Base-by-base conservation (phyloP, 345 rosid genomes). In the Hirschfeldia incana region DNA sequence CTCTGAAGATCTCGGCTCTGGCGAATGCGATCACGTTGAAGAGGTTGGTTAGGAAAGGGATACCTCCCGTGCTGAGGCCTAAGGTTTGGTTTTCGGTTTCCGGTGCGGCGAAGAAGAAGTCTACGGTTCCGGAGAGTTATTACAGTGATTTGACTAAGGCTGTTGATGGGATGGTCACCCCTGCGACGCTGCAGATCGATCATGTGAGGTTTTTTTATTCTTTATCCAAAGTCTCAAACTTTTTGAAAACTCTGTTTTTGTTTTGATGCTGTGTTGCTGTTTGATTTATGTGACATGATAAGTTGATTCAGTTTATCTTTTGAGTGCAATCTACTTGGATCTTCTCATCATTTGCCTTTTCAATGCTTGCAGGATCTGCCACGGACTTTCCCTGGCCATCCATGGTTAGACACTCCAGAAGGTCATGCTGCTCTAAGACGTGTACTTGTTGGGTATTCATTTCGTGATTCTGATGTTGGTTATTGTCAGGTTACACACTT, bases 71-170 rank as follows among this genome's bases (percentile, higher is more conserved):
- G 39, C 88, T 96, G 17, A 83, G 99, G 78, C 99, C 98, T 0
- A 96, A 93, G 87, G 95, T 96, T 55, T 96, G 99, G 99, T 93
- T 96, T 77, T 90, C 99, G 60, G 87, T 96, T 21, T 96, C 99
- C 0, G 99, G 99, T 72, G 97, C 99, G 1, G 99, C 99, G 11
- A 96, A 93, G 94, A 96, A 96, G 92, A 96, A 96, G 76, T 93
- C 98, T 53, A 93, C 97, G 8, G 99, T 92, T 33, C 99, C 99
- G 2, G 97, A 96, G 29, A 96, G 98, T 77, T 96, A 96, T 82
- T 96, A 90, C 75, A 79, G 82, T 83, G 99, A 96, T 64, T 81
- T 96, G 84, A 87, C 67, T 13, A 92, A 89, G 79, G 99, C 99
- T 13, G 98, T 96, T 32, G 98, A 93, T 33, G 98, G 91, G 11